Evolutionary conservation across 495 filamentous ascomycete genomes (phyloP).

Genomic region (Penicillium riverlandense): DNA sequence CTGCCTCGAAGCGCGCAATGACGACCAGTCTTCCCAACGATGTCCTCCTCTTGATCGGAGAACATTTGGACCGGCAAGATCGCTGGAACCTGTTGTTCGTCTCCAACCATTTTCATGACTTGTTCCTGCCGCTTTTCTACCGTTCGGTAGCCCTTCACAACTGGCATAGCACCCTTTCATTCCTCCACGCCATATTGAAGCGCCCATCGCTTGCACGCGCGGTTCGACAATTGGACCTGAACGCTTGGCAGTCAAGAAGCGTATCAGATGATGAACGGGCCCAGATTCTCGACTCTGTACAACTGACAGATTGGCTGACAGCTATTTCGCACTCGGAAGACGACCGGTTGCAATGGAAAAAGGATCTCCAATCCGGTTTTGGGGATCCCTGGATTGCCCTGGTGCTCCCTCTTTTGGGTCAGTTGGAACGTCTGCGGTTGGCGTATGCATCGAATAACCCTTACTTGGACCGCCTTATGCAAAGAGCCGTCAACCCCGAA

Average conservation of each 20-base stretch:
- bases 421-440: conserved; percentile 19
- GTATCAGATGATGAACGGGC: conserved; percentile 2
- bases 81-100: conserved; percentile 27
- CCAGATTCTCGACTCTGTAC: neutral
- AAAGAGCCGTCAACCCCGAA: conserved; percentile 12
- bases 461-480: conserved; percentile 17
- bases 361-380: conserved; percentile 13
- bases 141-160: conserved; percentile 11
- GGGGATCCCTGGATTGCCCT: conserved; percentile 28
- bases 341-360: conserved; percentile 19
- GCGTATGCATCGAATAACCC: conserved; percentile 10
- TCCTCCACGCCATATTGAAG: conserved; percentile 14
- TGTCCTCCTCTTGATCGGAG: conserved; percentile 24
- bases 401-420: conserved; percentile 17
- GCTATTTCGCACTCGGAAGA: conserved; percentile 9
- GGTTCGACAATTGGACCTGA: conserved; percentile 18
- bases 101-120: conserved; percentile 21
- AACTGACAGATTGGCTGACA: conserved; percentile 6
- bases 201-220: conserved; percentile 18
- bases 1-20: too few species aligned
- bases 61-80: conserved; percentile 21
- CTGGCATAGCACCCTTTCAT: conserved; percentile 12
- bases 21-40: conserved; percentile 17
- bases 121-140: conserved; percentile 23
- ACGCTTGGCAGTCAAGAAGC: conserved; percentile 10